Evolutionary conservation across 1,284 basidiomycete genomes (phyloP), one percentile per base, ranked within the genome.

Genomic region (Moesziomyces antarcticus): DNA sequence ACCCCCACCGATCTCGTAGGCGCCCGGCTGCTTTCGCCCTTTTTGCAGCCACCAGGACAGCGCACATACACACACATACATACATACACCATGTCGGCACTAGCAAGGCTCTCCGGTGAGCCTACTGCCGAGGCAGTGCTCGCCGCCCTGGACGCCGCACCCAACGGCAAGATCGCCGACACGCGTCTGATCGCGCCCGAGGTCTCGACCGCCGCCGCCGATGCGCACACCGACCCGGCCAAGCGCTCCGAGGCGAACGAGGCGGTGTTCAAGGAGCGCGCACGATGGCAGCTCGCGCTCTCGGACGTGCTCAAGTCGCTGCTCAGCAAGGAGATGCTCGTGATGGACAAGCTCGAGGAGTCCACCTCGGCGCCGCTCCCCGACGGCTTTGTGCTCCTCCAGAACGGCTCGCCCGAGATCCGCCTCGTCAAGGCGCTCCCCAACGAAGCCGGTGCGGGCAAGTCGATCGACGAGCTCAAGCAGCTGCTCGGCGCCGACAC

Each of bases 231-330:
- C 49, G 76, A 80, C 57, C 65, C 67, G 13, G 57, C 50, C 47
- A 71, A 71, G 51, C 70, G 66, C 13, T 69, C 77, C 35, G 71
- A 75, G 52, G 63, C 61, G 50, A 76, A 78, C 43, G 78, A 80
- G 44, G 68, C 59, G 33, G 56, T 75, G 22, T 76, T 78, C 73
- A 79, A 75, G 63, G 70, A 74, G 56, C 69, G 80, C 7, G 78
- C 80, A 24, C 57, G 66, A 61, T 83, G 82, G 82, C 82, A 83
- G 71, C 69, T 83, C 18, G 63, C 60, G 25, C 77, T 83, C 16
- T 78, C 77, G 21, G 79, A 80, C 35, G 65, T 78, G 11, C 75
- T 83, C 65, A 80, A 81, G 37, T 77, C 73, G 20, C 68, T 83
- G 33, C 66, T 74, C 48, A 76, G 73, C 69, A 76, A 76, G 46